Percentiles rank a stretch among this genome's conserved stretches.
Evolutionary conservation across 2,329 filamentous ascomycete species (phyloP).

Genomic region (Fusarium sp.): DNA sequence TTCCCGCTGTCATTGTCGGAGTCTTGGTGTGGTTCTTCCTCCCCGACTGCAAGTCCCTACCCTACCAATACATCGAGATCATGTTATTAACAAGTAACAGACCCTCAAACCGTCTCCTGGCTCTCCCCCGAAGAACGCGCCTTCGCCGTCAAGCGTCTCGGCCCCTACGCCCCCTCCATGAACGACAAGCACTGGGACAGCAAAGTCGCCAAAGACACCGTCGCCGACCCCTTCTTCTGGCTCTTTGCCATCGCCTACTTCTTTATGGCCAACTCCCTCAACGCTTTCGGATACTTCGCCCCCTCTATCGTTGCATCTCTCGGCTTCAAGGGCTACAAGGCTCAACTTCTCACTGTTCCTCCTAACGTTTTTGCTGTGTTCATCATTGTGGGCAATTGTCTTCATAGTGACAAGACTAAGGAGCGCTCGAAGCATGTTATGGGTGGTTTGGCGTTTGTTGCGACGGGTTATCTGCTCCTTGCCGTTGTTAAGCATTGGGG

Average conservation of each 20-base stretch:
- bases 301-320: conserved; percentile 52
- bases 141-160: conserved; percentile 51
- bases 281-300: conserved; percentile 52
- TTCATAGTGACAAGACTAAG: conserved; percentile 49
- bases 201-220: conserved; percentile 48
- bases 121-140: conserved; percentile 50
- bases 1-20: conserved; percentile 47
- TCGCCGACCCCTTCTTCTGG: conserved; percentile 52
- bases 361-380: conserved; percentile 53
- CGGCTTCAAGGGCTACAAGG: conserved; percentile 49
- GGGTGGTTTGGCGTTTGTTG: conserved; percentile 45
- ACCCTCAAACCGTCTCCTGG: conserved; percentile 50
- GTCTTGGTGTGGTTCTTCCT: conserved; percentile 49
- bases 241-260: conserved; percentile 49
- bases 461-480: conserved; percentile 47
- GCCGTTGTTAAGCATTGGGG: conserved; percentile 48
- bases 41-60: conserved; percentile 44
- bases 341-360: conserved; percentile 52
- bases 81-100: background rate
- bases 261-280: conserved; percentile 51
- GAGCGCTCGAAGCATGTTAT: conserved; percentile 50
- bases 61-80: fast-evolving
- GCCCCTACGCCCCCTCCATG: conserved; percentile 50
- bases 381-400: conserved; percentile 48
- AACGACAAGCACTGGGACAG: conserved; percentile 51